Conservation (phyloP, 1,284 basidiomycete species). For the Pseudozyma sp. region DNA sequence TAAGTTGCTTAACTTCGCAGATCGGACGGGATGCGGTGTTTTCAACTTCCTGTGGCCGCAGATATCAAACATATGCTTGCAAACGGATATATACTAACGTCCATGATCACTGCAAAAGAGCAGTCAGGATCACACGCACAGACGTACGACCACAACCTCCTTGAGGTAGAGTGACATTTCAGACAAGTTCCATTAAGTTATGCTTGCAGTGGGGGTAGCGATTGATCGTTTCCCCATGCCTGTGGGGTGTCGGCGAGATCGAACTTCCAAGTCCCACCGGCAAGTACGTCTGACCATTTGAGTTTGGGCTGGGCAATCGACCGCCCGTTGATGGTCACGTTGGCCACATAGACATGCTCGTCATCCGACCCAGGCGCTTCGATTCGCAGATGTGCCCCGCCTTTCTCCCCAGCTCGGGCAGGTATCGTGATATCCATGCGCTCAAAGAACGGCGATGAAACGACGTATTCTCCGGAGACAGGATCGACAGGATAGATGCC, state of each 20-base stretch:
- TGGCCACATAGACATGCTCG: slow-evolving; percentile 26
- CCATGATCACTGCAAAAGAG: too few species aligned
- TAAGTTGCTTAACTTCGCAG: slow-evolving; percentile 83
- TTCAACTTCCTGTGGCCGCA: slow-evolving; percentile 69
- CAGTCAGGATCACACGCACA: too few species aligned
- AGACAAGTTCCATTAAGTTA: neutral
- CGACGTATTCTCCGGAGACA: slow-evolving; percentile 72
- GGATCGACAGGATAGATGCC: slow-evolving; percentile 86
- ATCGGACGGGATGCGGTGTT: slow-evolving; percentile 84
- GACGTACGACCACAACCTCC: too few species aligned
- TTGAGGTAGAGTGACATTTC: too few species aligned
- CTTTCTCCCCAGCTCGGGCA: neutral
- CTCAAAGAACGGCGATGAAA: slow-evolving; percentile 81
- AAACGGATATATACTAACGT: neutral
- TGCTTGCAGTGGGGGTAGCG: slow-evolving; percentile 7
- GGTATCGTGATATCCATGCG: slow-evolving; percentile 75
- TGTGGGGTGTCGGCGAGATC: slow-evolving; percentile 18
- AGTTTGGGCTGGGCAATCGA: slow-evolving; percentile 24
- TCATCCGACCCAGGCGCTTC: slow-evolving; percentile 26
- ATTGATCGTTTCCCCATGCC: slow-evolving; percentile 34
- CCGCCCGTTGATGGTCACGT: slow-evolving; percentile 27
- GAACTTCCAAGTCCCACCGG: slow-evolving; percentile 41
- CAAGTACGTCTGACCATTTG: slow-evolving; percentile 31
- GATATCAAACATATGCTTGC: slow-evolving; percentile 1
- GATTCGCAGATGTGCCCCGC: slow-evolving; percentile 17